Evolutionary conservation across 2,329 filamentous ascomycete species (phyloP).

Genomic region (Diplocarpon mali): DNA sequence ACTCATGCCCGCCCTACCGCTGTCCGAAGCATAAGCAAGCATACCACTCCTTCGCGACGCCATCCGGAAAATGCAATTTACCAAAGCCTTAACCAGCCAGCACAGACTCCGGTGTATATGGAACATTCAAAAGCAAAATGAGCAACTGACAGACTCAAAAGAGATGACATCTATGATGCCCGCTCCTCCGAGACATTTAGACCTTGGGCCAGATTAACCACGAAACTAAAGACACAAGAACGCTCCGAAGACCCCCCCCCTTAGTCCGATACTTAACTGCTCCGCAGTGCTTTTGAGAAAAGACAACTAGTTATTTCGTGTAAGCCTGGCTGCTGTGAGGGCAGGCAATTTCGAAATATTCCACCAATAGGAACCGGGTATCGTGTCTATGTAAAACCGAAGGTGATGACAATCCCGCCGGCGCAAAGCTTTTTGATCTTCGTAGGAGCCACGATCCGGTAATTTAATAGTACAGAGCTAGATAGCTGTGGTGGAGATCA

Average conservation of each 20-base stretch:
- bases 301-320: not conserved
- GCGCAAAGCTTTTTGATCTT: not conserved
- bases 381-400: conserved; percentile 27
- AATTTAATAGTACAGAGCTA: conserved; percentile 24
- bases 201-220: not conserved
- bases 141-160: too few species aligned
- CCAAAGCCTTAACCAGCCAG: not conserved
- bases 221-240: not conserved
- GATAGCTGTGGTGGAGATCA: conserved; percentile 11
- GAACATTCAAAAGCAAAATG: too few species aligned
- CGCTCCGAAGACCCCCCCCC: conserved; percentile 11
- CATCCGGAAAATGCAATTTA: conserved; percentile 5
- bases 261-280: conserved; percentile 10
- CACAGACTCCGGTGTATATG: conserved; percentile 1
- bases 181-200: too few species aligned
- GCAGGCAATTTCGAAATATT: conserved; percentile 12
- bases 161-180: too few species aligned
- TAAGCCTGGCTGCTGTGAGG: conserved; percentile 11
- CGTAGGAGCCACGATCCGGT: conserved; percentile 1
- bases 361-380: conserved; percentile 23
- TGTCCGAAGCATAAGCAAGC: too few species aligned
- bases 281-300: conserved; percentile 23
- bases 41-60: not conserved
- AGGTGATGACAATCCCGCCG: conserved; percentile 13
- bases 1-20: too few species aligned